A percentile compares a stretch with the other conserved stretches of the same genome.
These are phyloP conservation scores for Calocybe gambosa DNA, from an alignment of 1,284 basidiomycete species.

Conservation along the genomic window DNA sequence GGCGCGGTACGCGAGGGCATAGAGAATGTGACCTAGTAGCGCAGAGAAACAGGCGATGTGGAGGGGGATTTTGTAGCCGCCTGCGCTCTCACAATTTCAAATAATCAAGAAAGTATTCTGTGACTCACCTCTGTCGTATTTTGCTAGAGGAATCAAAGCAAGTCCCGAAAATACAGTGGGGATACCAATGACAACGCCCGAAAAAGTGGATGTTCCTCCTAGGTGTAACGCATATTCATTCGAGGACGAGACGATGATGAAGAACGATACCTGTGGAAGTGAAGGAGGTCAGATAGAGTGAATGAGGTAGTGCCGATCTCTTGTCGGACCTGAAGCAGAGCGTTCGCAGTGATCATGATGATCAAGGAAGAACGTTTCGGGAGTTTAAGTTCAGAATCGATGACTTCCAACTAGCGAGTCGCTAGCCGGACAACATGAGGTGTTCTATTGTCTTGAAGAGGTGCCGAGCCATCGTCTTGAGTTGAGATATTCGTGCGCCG, in stretches of 20 bases:
- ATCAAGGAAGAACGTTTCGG: slow-evolving; percentile 39
- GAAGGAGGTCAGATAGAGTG: neutral
- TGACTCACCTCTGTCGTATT: slow-evolving; percentile 45
- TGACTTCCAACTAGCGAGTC: neutral
- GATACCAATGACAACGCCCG: slow-evolving; percentile 65
- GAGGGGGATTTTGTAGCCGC: slow-evolving; percentile 46
- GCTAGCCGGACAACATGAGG: too few relatives aligned
- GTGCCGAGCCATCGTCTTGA: too few relatives aligned
- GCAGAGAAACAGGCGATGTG: slow-evolving; percentile 33
- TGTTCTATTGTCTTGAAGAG: too few relatives aligned
- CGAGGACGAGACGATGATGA: slow-evolving; percentile 62
- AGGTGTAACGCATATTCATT: slow-evolving; percentile 56
- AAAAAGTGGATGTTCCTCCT: slow-evolving; percentile 60
- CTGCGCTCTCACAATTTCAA: slow-evolving; percentile 23
- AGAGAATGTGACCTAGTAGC: slow-evolving; percentile 34
- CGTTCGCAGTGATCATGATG: slow-evolving; percentile 39
- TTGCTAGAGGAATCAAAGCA: slow-evolving; percentile 51
- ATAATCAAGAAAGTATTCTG: neutral
- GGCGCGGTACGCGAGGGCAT: slow-evolving; percentile 35
- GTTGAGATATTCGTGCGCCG: too few relatives aligned
- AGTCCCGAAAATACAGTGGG: slow-evolving; percentile 56
- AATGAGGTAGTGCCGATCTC: neutral
- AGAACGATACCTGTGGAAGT: slow-evolving; percentile 52
- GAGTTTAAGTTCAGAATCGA: slow-evolving; percentile 42
- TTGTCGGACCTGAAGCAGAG: slow-evolving; percentile 38